These are phyloP conservation scores for Capsicum baccatum DNA, from an alignment of 257 asterid genomes.

Conservation along the genomic window DNA sequence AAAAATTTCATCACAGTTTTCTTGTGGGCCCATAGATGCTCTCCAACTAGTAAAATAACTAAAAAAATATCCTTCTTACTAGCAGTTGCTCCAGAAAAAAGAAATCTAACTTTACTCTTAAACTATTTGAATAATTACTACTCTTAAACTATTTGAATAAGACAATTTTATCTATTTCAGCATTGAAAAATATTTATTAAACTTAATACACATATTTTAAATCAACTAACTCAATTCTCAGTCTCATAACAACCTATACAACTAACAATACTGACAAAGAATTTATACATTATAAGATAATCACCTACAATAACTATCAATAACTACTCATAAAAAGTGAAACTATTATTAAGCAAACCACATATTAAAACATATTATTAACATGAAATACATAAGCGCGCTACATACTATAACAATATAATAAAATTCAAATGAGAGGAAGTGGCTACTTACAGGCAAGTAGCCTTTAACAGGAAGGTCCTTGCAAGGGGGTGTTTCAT, in stretches of 20 bases:
- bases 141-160: not conserved
- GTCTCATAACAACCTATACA: not conserved
- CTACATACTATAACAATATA: not conserved
- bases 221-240: not conserved
- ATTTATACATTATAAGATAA: not conserved
- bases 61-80: not conserved
- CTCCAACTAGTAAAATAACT: not conserved
- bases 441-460: conserved; percentile 7
- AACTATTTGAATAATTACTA: not conserved
- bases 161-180: not conserved
- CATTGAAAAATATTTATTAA: not conserved
- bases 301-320: not conserved
- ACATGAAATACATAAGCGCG: not conserved
- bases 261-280: not conserved
- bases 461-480: conserved; percentile 19
- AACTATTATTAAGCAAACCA: not conserved
- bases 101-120: not conserved
- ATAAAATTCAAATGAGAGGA: not conserved
- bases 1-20: too few relatives aligned
- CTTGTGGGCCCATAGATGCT: not conserved
- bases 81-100: too few relatives aligned
- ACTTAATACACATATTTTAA: not conserved
- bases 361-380: not conserved
- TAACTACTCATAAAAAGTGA: not conserved
- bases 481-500: conserved; percentile 19